Base-by-base conservation (phyloP, 139 green algal species). In the Yamagishiella unicocca region DNA sequence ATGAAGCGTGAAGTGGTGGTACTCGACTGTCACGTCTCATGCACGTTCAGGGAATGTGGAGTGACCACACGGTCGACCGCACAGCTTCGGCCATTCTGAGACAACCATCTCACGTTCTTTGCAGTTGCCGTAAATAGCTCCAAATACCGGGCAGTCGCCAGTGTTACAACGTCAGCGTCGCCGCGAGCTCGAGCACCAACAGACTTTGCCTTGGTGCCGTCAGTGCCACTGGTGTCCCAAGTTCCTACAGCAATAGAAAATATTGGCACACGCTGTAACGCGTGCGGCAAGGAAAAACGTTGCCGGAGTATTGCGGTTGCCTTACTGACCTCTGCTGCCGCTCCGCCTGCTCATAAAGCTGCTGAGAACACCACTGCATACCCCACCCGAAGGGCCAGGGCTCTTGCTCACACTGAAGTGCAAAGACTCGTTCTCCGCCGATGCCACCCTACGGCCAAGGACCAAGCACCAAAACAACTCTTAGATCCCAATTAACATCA, bases 61-160 rank as follows among this genome's bases (percentile, higher is more conserved):
- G n/a, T n/a, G n/a, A n/a, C n/a, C n/a, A n/a, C n/a, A n/a, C n/a
- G n/a, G n/a, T n/a, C n/a, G n/a, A n/a, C n/a, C n/a, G n/a, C n/a
- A n/a, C n/a, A n/a, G n/a, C n/a, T n/a, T n/a, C n/a, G n/a, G n/a
- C n/a, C n/a, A n/a, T n/a, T n/a, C n/a, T n/a, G n/a, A n/a, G n/a
- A n/a, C n/a, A n/a, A n/a, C n/a, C n/a, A n/a, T n/a, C 53, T 72
- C 38, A 72, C 76, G 25, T 71, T 55, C 27, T 83, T 83, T 50
- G 54, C 8, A 27, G 35, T 38, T 27, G 50, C 10, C 7, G 74
- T 55, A 37, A 83, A 83, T 6, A 83, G 54, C 17, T 83, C 53
- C 38, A 83, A 9, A 27, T 83, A 83, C 4, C 54, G 76, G n/a
- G 76, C 76, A 21, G 76, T 72, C 12, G 76, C 76, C 4, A 83